Evolutionary conservation across 129 eudicot genomes (phyloP).

Genomic region (Lactuca saligna): DNA sequence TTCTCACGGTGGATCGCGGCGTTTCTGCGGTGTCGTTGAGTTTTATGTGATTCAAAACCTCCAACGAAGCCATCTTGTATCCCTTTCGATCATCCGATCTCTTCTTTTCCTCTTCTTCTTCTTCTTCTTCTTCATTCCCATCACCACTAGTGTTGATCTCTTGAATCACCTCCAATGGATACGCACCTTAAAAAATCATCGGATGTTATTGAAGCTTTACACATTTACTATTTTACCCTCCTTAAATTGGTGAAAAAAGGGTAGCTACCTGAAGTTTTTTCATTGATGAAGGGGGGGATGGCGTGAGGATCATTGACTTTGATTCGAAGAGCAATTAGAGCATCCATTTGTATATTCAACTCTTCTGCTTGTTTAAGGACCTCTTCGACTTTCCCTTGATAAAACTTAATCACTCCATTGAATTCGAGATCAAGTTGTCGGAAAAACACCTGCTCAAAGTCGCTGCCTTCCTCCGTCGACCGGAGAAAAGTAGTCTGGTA

Average conservation of each 20-base stretch:
- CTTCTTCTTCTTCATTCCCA: constrained; percentile 14
- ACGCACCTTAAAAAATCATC: constrained; percentile 16
- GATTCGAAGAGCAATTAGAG: constrained; percentile 56
- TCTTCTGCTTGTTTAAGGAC: constrained; percentile 48
- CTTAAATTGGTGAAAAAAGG: not conserved
- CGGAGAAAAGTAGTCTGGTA: constrained; percentile 53
- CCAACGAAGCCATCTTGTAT: constrained; percentile 37
- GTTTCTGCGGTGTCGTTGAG: constrained; percentile 46
- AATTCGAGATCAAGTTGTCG: constrained; percentile 52
- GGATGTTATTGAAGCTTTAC: constrained; percentile 18
- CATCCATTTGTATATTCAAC: constrained; percentile 64
- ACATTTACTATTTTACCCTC: not conserved
- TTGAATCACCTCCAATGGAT: constrained; percentile 49
- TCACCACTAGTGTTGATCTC: constrained; percentile 34
- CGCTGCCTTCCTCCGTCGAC: constrained; percentile 57
- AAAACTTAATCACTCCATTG: constrained; percentile 55
- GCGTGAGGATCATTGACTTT: constrained; percentile 22
- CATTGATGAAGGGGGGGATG: constrained; percentile 23
- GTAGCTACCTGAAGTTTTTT: constrained; percentile 29
- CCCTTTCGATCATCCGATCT: constrained; percentile 1
- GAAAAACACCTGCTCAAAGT: constrained; percentile 51
- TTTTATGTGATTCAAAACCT: constrained; percentile 55
- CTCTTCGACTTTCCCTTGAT: constrained; percentile 50
- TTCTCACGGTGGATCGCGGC: constrained; percentile 52
- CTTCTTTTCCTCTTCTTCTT: not conserved